Evolutionary conservation across 371 early-diverging fungal genomes (phyloP).

Genomic region (Mucor racemosus): DNA sequence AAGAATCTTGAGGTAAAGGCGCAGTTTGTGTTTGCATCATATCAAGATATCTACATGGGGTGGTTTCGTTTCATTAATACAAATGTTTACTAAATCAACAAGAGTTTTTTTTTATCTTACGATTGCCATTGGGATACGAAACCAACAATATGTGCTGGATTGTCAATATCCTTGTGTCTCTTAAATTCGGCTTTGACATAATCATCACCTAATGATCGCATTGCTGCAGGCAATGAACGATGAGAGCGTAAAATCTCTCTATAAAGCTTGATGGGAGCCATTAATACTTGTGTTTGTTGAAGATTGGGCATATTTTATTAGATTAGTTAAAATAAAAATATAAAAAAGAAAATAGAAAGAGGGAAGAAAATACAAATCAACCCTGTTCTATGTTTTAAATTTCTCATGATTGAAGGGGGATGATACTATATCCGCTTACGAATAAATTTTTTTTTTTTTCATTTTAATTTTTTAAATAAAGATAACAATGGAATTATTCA

Average conservation of each 20-base stretch:
- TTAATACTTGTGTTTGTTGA: conserved; percentile 35
- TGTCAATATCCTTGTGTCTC: conserved; percentile 64
- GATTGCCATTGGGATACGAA: conserved; percentile 70
- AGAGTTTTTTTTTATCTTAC: conserved; percentile 31
- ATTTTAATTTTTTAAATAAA: conserved; percentile 12
- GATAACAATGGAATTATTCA: conserved; percentile 27
- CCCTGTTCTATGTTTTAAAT: background rate
- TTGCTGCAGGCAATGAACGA: conserved; percentile 59
- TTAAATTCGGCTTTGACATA: conserved; percentile 73
- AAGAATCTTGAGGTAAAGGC: conserved; percentile 28
- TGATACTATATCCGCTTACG: background rate
- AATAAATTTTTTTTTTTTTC: conserved; percentile 7
- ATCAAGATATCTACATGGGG: conserved; percentile 33
- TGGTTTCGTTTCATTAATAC: background rate
- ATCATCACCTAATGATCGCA: conserved; percentile 68
- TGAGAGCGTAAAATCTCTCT: conserved; percentile 65
- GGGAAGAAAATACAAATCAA: background rate
- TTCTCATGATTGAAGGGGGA: background rate
- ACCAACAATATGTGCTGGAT: conserved; percentile 70
- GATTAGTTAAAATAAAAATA: background rate
- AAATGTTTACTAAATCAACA: background rate
- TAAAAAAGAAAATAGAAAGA: background rate
- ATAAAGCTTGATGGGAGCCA: conserved; percentile 65
- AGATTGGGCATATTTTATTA: conserved; percentile 12
- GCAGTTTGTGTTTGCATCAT: conserved; percentile 42